Evolutionary conservation across 2,329 filamentous ascomycete species (phyloP).

Genomic region (Colletotrichum simmondsii): DNA sequence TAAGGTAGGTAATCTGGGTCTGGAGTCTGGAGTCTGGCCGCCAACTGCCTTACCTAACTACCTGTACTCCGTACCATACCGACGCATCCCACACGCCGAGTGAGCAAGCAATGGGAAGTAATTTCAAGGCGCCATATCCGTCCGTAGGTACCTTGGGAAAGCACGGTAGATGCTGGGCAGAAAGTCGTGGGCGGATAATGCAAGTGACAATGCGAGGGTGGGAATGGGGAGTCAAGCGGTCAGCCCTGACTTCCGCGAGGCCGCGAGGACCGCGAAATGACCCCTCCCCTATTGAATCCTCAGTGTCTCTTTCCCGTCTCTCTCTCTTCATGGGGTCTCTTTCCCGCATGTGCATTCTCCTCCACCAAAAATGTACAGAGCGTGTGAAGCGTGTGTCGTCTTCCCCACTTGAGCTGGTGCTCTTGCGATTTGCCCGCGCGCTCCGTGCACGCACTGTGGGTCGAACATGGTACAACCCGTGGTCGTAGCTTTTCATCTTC

Average conservation of each 20-base stretch:
- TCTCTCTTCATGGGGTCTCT: neutral
- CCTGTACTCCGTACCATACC: no score
- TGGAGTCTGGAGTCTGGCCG: no score
- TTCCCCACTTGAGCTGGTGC: conserved; percentile 18
- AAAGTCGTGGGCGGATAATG: neutral
- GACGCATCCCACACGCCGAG: neutral
- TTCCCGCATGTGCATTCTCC: neutral
- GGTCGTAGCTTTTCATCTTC: neutral
- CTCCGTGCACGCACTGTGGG: conserved; percentile 29
- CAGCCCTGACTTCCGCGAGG: conserved; percentile 12
- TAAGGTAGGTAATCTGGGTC: no score
- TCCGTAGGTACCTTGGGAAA: neutral
- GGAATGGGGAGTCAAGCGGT: neutral
- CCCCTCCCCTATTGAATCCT: neutral
- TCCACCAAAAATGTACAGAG: conserved; percentile 15
- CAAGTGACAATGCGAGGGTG: neutral
- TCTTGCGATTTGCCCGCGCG: conserved; percentile 4
- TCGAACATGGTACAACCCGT: neutral
- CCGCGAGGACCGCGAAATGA: conserved; percentile 1
- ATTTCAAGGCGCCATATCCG: neutral
- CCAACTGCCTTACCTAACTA: no score
- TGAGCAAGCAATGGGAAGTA: neutral
- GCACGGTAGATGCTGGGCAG: neutral
- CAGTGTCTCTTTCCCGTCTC: no score
- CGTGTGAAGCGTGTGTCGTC: conserved; percentile 15